Evolutionary conservation across 192 early-diverging fungal species (phyloP), one percentile per base, ranked within the genome.

Genomic region (Cetraspora pellucida): DNA sequence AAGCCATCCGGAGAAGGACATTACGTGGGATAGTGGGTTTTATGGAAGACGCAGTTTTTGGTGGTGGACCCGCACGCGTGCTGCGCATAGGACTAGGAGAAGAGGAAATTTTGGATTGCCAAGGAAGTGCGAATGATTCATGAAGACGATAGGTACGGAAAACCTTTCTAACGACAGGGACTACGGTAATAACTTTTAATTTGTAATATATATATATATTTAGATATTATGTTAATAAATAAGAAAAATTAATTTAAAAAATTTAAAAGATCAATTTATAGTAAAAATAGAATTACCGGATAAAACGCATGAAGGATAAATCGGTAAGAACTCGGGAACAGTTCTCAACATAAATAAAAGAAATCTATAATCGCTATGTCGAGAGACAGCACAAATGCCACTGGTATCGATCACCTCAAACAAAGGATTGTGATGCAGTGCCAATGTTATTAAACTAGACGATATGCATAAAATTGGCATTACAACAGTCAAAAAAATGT

Each of bases 1-100:
- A 37, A 25, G 55, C 72, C 72, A 74, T 74, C 13, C 72, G 52
- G 21, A 74, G n/a, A 16, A 74, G 19, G 1, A 74, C 72, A 45
- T 74, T 74, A 25, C 52, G 25, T 27, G 72, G 72, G 10, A 74
- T 4, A 5, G 60, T 5, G 5, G n/a, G 25, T 57, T 28, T 72
- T 10, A 7, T 59, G 23, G 23, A 21, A 23, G 57, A 14, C 1
- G 49, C 19, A 25, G 72, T 23, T 43, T 57, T 45, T 60, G 72
- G 72, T 25, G 72, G 72, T 14, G 72, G 72, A 17, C 72, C 72
- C 1, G 28, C 72, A 31, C 72, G n/a, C 14, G 72, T 59, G 19
- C 30, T 19, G 37, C 37, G 37, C 7, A 37, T 37, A 46, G 19
- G 30, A 17, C n/a, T 23, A 10, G 16, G 14, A 16, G 30, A 3